phyloP scores from a whole-genome alignment of 805 yeast genomes.

The Yamadazyma olivae region DNA sequence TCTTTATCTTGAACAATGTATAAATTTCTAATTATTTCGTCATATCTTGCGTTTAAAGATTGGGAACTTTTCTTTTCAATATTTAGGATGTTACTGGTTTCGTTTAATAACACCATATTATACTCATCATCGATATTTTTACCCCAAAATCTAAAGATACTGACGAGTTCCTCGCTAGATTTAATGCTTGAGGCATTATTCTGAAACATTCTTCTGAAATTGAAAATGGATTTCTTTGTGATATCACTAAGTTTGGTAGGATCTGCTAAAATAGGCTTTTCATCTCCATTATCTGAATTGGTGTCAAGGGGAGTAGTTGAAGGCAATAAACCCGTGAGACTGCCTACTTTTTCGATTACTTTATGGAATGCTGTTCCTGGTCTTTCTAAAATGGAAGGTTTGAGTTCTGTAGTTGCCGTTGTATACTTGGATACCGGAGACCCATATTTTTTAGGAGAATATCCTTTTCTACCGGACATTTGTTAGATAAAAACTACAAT shows the following conservation, averaged over 20 bases:
- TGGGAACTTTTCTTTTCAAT: conserved; percentile 1
- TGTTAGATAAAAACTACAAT: too few species aligned
- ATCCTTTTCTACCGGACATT: too few species aligned
- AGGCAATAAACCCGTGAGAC: conserved; percentile 2
- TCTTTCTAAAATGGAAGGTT: conserved; percentile 4
- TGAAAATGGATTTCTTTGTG: not conserved
- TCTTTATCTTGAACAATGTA: conserved; percentile 10
- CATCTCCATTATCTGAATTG: not conserved
- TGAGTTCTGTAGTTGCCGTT: conserved; percentile 1
- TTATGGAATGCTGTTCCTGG: conserved; percentile 8
- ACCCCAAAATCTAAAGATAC: conserved; percentile 8
- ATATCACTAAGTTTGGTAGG: not conserved
- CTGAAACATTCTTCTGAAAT: not conserved
- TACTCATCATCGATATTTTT: conserved; percentile 2
- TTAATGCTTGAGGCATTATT: not conserved
- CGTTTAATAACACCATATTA: conserved; percentile 4
- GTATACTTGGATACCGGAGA: conserved; percentile 4
- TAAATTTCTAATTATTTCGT: conserved; percentile 7
- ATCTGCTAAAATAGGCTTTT: not conserved
- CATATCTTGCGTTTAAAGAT: conserved; percentile 2
- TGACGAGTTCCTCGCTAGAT: conserved; percentile 1
- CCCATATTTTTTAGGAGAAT: not conserved
- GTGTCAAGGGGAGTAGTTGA: not conserved
- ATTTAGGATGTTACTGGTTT: conserved; percentile 5
- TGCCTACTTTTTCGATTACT: conserved; percentile 7